These are phyloP conservation scores for Teunomyces panamensis DNA, from an alignment of 805 yeast species.

Conservation along the genomic window DNA sequence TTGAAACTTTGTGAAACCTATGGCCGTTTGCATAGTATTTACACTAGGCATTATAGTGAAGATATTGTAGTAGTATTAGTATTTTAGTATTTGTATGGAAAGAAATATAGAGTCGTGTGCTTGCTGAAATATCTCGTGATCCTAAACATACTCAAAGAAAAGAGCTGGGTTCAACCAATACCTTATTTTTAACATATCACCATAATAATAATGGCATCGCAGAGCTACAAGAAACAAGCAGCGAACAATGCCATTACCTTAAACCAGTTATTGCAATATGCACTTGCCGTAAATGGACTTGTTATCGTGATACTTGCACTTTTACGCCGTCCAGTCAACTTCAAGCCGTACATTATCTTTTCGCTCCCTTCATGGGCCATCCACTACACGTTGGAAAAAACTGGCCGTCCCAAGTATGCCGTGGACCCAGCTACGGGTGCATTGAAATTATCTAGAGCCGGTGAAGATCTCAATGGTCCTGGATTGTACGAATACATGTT, in stretches of 20 bases:
- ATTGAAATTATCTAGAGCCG: conserved; percentile 46
- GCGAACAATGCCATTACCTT: conserved; percentile 35
- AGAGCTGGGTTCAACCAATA: too few relatives aligned
- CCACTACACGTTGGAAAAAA: conserved; percentile 52
- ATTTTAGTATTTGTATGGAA: too few relatives aligned
- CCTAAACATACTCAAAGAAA: background rate
- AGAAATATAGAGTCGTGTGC: background rate
- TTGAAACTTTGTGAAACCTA: background rate
- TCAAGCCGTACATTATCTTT: conserved; percentile 35
- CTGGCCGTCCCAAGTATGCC: conserved; percentile 58
- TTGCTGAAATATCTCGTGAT: background rate
- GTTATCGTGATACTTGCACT: conserved; percentile 31
- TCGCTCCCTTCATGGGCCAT: conserved; percentile 40
- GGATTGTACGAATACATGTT: conserved; percentile 74
- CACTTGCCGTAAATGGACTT: conserved; percentile 36
- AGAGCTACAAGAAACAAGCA: conserved; percentile 54
- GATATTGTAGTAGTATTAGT: background rate
- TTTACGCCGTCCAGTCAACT: conserved; percentile 42
- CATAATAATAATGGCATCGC: conserved; percentile 48
- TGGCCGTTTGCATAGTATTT: too few relatives aligned
- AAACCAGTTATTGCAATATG: conserved; percentile 34
- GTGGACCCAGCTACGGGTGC: conserved; percentile 29
- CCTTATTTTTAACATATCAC: too few relatives aligned
- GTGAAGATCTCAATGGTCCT: conserved; percentile 56
- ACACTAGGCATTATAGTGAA: too few relatives aligned